A percentile compares a stretch with the other conserved stretches of the same genome.
Conservation (phyloP, 129 eudicot species). For the Flaveria bidentis region DNA sequence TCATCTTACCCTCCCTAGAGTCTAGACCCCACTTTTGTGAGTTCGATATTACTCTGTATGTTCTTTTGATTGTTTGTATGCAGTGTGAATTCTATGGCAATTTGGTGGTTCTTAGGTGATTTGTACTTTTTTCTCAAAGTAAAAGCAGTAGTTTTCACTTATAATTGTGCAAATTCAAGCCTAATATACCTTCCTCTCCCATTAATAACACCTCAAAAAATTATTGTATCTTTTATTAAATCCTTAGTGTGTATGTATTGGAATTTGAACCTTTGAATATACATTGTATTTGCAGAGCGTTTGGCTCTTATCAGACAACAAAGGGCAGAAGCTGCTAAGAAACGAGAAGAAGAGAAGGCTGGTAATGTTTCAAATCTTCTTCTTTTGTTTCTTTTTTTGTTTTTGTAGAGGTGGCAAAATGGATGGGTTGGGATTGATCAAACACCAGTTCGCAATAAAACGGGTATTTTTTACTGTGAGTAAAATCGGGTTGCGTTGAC, state of each 20-base stretch:
- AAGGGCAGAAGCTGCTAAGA: constrained; percentile 95
- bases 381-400: background rate
- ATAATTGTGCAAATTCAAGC: background rate
- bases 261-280: background rate
- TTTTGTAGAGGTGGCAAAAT: background rate
- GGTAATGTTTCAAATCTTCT: constrained; percentile 39
- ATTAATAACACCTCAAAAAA: background rate
- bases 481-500: background rate
- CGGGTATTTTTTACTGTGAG: background rate
- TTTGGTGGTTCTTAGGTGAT: background rate
- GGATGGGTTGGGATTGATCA: background rate
- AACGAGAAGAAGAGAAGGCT: constrained; percentile 96
- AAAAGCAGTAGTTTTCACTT: background rate
- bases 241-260: background rate
- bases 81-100: background rate
- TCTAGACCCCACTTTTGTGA: too few species aligned
- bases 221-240: background rate
- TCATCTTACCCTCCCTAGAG: too few species aligned
- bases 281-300: constrained; percentile 57
- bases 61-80: too few species aligned
- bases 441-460: background rate
- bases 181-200: background rate
- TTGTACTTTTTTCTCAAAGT: background rate
- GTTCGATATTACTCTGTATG: too few species aligned
- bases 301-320: constrained; percentile 88